A percentile compares a stretch with the other conserved stretches of the same genome.
Evolutionary conservation across 768 basidiomycete genomes (phyloP).

Genomic region (Leccinum subgranulosum): DNA sequence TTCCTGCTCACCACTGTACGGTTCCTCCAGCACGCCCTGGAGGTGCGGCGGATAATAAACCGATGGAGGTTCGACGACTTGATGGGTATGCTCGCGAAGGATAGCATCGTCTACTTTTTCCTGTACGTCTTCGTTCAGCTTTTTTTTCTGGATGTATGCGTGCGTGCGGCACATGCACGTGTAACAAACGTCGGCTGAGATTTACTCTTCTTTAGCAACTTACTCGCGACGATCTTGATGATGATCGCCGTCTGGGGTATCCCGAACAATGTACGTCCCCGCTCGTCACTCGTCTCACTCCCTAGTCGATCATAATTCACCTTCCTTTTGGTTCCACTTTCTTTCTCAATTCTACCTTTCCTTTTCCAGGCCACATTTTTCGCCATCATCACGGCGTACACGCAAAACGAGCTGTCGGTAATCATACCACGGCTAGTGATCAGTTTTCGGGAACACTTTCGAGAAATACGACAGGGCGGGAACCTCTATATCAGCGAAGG

Average conservation of each 20-base stretch:
- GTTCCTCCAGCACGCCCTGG: slow-evolving; percentile 11
- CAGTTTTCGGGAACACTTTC: slow-evolving; percentile 19
- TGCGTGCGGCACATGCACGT: not conserved
- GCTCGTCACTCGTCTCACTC: not conserved
- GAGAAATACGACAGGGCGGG: not conserved
- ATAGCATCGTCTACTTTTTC: slow-evolving; percentile 19
- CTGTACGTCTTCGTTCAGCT: slow-evolving; percentile 8
- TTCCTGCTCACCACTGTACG: slow-evolving; percentile 15
- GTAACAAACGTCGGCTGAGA: not conserved
- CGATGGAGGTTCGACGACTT: slow-evolving; percentile 12
- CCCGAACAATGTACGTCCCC: slow-evolving; percentile 9
- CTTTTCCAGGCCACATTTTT: slow-evolving; percentile 3
- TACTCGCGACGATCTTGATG: slow-evolving; percentile 14
- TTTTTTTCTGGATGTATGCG: not conserved
- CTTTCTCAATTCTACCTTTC: not conserved
- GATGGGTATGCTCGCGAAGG: slow-evolving; percentile 14
- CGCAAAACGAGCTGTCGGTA: slow-evolving; percentile 15
- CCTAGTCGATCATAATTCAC: not conserved
- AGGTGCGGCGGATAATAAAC: slow-evolving; percentile 3
- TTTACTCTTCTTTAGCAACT: slow-evolving; percentile 4
- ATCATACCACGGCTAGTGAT: slow-evolving; percentile 19
- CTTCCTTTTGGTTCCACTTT: not conserved
- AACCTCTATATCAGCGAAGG: slow-evolving; percentile 1
- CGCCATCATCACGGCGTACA: slow-evolving; percentile 15
- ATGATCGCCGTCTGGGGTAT: slow-evolving; percentile 16